These are phyloP conservation scores for Plectranthus barbatus DNA, from an alignment of 257 asterid genomes.

Conservation along the genomic window DNA sequence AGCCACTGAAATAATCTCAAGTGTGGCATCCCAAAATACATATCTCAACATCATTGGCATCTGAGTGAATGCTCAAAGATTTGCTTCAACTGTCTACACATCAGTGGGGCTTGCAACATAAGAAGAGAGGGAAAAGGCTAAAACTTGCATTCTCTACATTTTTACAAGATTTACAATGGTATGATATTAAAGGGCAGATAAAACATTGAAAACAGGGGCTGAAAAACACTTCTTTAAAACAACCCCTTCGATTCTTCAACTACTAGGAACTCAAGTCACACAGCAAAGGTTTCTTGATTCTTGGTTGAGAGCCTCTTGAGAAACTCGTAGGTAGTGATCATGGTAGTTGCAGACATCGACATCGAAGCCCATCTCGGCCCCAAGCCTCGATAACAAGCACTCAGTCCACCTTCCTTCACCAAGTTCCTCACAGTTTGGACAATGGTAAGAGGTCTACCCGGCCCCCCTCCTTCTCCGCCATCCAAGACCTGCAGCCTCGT, in stretches of 20 bases:
- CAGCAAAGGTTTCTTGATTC: conserved; percentile 45
- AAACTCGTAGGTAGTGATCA: conserved; percentile 97
- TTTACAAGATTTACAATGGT: conserved; percentile 31
- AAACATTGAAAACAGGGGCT: conserved; percentile 12
- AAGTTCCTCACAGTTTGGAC: conserved; percentile 58
- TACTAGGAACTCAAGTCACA: conserved; percentile 16
- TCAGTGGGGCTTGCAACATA: conserved; percentile 2
- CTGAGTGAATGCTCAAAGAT: neutral
- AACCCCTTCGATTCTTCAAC: conserved; percentile 21
- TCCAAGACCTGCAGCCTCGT: conserved; percentile 93
- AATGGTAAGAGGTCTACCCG: conserved; percentile 34
- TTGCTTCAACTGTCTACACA: neutral
- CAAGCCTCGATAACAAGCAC: conserved; percentile 93
- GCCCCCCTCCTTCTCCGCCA: conserved; percentile 41
- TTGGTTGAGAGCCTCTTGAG: conserved; percentile 81
- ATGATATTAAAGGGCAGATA: conserved; percentile 14
- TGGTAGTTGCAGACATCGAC: conserved; percentile 92
- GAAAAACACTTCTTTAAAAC: neutral
- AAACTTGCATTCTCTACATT: conserved; percentile 23
- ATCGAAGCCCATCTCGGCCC: conserved; percentile 98
- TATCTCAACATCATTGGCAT: neutral
- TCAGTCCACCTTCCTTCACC: conserved; percentile 81
- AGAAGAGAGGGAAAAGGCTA: neutral
- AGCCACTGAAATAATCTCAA: neutral
- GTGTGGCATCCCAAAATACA: neutral